A percentile compares a stretch with the other conserved stretches of the same genome.
These are phyloP conservation scores for Trypanosoma vivax DNA, from an alignment of 208 protist species.

Conservation along the genomic window DNA sequence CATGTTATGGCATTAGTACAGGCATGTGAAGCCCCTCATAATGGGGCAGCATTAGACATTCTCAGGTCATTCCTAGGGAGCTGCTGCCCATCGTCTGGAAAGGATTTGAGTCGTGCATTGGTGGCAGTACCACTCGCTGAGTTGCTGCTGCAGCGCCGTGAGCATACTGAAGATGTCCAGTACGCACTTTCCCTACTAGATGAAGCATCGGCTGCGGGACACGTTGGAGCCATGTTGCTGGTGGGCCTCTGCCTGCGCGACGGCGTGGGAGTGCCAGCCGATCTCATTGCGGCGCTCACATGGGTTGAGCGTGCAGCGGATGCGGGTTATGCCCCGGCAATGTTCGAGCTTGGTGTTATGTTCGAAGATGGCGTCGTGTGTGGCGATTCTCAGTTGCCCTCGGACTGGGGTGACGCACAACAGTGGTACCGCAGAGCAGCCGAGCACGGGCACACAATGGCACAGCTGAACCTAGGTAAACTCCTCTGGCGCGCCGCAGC, in stretches of 20 bases:
- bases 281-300: slow-evolving; percentile 36
- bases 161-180: neutral
- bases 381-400: slow-evolving; percentile 6
- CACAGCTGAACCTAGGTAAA: slow-evolving; percentile 78
- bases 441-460: slow-evolving; percentile 36
- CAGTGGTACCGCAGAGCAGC: slow-evolving; percentile 59
- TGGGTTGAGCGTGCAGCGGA: slow-evolving; percentile 62
- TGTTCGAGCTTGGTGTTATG: slow-evolving; percentile 70
- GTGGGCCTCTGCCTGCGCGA: slow-evolving; percentile 60
- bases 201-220: slow-evolving; percentile 27
- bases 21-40: slow-evolving; percentile 12
- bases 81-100: neutral
- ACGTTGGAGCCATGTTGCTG: slow-evolving; percentile 62
- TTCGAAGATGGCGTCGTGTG: slow-evolving; percentile 45
- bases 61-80: neutral
- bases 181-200: slow-evolving; percentile 41
- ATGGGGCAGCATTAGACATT: slow-evolving; percentile 4
- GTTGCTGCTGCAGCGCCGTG: slow-evolving; percentile 13
- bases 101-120: slow-evolving; percentile 14
- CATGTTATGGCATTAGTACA: slow-evolving; percentile 14
- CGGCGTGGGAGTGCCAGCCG: slow-evolving; percentile 33
- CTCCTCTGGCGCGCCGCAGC: slow-evolving; percentile 43
- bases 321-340: slow-evolving; percentile 60
- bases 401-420: slow-evolving; percentile 77
- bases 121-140: slow-evolving; percentile 37